Percentiles rank a stretch among this genome's conserved stretches.
These are phyloP conservation scores for Cocos nucifera DNA, from an alignment of 176 grass and related monocot genomes.

Conservation along the genomic window DNA sequence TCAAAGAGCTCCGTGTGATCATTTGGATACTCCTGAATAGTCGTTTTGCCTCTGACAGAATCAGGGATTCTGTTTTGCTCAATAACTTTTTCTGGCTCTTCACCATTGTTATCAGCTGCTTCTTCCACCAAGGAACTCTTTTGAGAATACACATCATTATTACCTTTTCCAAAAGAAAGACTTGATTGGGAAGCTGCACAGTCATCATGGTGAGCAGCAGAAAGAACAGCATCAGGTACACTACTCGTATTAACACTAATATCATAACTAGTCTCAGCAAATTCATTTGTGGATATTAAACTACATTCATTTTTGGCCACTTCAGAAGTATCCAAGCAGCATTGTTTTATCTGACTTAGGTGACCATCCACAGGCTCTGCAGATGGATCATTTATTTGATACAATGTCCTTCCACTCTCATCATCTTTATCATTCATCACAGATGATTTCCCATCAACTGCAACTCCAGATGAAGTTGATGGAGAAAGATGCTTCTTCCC, in stretches of 20 bases:
- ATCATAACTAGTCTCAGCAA: not conserved
- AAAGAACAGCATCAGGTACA: constrained; percentile 21
- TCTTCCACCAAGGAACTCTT: constrained; percentile 32
- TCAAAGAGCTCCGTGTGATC: constrained; percentile 36
- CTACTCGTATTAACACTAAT: constrained; percentile 4
- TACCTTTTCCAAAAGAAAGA: not conserved
- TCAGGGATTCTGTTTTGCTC: constrained; percentile 5
- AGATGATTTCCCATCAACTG: constrained; percentile 19
- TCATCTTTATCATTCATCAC: constrained; percentile 21
- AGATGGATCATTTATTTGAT: constrained; percentile 17
- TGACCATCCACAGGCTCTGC: constrained; percentile 8
- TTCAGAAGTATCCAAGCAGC: not conserved
- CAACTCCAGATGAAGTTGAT: constrained; percentile 25
- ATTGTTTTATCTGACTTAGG: not conserved
- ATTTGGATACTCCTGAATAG: constrained; percentile 15
- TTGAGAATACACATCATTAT: not conserved
- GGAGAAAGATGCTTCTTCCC: constrained; percentile 1
- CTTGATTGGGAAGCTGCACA: constrained; percentile 19
- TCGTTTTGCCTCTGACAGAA: constrained; percentile 4
- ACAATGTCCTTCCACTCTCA: not conserved
- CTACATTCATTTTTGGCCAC: not conserved
- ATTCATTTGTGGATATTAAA: not conserved
- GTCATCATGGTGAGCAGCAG: constrained; percentile 14
- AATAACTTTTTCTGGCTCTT: constrained; percentile 2
- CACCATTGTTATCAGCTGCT: not conserved